Percentiles rank a stretch among this genome's conserved stretches.
phyloP scores from a whole-genome alignment of 108 stramenopile genomes.

The Skeletonema grethae region DNA sequence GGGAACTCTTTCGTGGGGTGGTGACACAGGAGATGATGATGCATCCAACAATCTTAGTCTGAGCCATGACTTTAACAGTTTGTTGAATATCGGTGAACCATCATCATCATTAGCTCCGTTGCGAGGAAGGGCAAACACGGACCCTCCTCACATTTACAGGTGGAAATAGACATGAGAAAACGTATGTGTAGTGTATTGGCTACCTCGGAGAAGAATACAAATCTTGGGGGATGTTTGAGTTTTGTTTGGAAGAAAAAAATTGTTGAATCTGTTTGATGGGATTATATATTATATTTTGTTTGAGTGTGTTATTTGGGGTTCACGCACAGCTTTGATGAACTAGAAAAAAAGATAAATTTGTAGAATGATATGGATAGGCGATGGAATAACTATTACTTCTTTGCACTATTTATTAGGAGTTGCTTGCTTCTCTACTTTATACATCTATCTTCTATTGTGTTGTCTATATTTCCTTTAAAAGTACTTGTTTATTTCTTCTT shows the following conservation, averaged over 20 bases:
- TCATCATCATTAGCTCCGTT: neutral
- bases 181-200: neutral
- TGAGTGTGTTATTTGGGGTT: conserved; percentile 3
- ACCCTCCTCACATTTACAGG: conserved; percentile 9
- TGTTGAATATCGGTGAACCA: conserved; percentile 46
- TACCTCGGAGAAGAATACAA: conserved; percentile 1
- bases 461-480: neutral
- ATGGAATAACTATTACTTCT: neutral
- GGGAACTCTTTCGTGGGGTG: conserved; percentile 50
- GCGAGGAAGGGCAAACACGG: conserved; percentile 49
- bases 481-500: neutral
- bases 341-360: neutral
- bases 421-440: too few species aligned
- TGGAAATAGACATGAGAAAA: neutral
- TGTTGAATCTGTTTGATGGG: neutral
- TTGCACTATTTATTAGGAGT: conserved; percentile 4
- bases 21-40: conserved; percentile 11
- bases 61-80: conserved; percentile 37
- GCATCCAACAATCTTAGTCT: conserved; percentile 14
- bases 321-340: conserved; percentile 4
- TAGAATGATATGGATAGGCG: neutral
- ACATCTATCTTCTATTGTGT: neutral
- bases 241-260: neutral
- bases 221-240: neutral
- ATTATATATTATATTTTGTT: conserved; percentile 7